Evolutionary conservation across 1,139 yeast species (phyloP).

Genomic region (Taiozyma sp.): DNA sequence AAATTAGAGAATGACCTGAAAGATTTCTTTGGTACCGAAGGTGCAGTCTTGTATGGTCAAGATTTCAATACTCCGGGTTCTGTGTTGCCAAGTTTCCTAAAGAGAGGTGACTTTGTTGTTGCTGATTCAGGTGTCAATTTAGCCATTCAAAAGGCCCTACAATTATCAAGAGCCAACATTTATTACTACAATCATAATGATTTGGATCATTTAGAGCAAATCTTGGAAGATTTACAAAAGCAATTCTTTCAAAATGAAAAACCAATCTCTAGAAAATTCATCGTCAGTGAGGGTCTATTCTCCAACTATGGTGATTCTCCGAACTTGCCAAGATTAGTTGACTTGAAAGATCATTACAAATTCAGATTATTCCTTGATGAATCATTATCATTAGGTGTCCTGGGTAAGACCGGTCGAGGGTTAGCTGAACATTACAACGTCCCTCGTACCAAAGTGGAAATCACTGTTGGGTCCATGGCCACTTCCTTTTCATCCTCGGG

Average conservation of each 20-base stretch:
- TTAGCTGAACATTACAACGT: constrained; percentile 62
- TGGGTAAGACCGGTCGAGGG: constrained; percentile 88
- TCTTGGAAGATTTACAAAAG: constrained; percentile 61
- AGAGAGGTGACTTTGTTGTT: constrained; percentile 89
- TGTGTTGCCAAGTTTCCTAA: constrained; percentile 94
- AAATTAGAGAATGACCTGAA: constrained; percentile 76
- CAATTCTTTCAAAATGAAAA: constrained; percentile 55
- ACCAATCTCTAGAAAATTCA: constrained; percentile 71
- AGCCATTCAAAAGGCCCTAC: constrained; percentile 83
- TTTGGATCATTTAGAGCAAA: constrained; percentile 70
- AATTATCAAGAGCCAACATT: constrained; percentile 81
- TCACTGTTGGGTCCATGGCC: constrained; percentile 86
- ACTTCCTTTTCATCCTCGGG: constrained; percentile 85
- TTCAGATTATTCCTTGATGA: constrained; percentile 87
- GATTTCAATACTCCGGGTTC: constrained; percentile 89
- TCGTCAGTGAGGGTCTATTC: constrained; percentile 86
- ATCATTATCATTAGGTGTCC: constrained; percentile 76
- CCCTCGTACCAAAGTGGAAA: constrained; percentile 67
- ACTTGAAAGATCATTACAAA: constrained; percentile 75
- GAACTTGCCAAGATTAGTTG: constrained; percentile 63
- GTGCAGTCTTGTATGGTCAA: constrained; percentile 86
- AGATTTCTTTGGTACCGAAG: constrained; percentile 68
- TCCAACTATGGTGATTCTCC: constrained; percentile 81
- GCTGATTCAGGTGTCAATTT: constrained; percentile 80
- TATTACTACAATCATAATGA: constrained; percentile 87